These are phyloP conservation scores for Coix lacrymajobi DNA, from an alignment of 176 grass and related monocot species.

Conservation along the genomic window DNA sequence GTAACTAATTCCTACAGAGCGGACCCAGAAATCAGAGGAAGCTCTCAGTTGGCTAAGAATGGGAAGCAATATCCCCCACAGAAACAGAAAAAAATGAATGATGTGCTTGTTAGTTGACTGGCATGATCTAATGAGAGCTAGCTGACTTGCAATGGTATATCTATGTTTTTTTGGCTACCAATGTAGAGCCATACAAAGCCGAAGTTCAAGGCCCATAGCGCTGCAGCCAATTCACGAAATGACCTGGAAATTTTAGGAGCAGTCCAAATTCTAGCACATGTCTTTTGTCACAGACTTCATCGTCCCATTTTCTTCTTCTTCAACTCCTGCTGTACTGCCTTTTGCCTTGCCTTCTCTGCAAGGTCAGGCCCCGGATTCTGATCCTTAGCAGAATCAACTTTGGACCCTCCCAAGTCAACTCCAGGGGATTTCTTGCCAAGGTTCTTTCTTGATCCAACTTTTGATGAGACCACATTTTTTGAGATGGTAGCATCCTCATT, in stretches of 20 bases:
- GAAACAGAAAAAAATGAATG: neutral
- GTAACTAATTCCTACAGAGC: neutral
- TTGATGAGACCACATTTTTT: neutral
- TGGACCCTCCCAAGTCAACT: neutral
- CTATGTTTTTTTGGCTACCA: neutral
- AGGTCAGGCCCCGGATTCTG: slow-evolving; percentile 3
- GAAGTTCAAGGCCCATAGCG: neutral
- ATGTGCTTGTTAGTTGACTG: neutral
- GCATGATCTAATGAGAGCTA: neutral
- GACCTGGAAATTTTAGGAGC: neutral
- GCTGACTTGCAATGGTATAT: neutral
- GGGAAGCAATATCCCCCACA: neutral
- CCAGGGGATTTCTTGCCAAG: neutral
- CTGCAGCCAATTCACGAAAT: neutral
- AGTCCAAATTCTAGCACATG: neutral
- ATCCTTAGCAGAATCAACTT: neutral
- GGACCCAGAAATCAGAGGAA: neutral
- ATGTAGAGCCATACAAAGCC: neutral
- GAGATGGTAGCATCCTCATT: neutral
- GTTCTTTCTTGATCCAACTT: slow-evolving; percentile 7
- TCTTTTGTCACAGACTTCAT: slow-evolving; percentile 9
- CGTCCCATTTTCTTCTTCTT: slow-evolving; percentile 37
- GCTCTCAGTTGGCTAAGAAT: neutral
- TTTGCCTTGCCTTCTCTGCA: slow-evolving; percentile 21
- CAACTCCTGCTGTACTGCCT: slow-evolving; percentile 15